Evolutionary conservation across 352 stramenopile genomes (phyloP), one percentile per base, ranked within the genome.

Genomic region (Phytophthora foliorum): DNA sequence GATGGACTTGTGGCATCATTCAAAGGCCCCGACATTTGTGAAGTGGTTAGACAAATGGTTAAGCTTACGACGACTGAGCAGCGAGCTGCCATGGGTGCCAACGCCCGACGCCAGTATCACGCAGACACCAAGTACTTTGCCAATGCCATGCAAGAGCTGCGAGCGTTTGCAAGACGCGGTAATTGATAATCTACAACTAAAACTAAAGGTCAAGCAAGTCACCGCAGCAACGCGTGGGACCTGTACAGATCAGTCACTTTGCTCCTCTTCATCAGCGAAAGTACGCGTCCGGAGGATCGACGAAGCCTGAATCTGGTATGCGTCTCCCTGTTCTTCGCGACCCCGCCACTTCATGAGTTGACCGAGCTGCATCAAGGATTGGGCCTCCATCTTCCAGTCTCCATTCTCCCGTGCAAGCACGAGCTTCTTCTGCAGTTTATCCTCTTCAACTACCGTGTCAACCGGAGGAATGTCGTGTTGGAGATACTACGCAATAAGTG

Each of bases 261-360:
- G 57, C 9, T 74, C 58, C 0, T 81, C 57, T 24, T 74, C 71
- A 6, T 78, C 63, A 38, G 44, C 64, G 38, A 93, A 92, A 6
- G 81, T 92, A 50, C 92, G 79, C 8, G 57, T 53, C 6, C 86
- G 75, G 9, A 92, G 56, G 11, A 92, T 77, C 6, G 61, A 71
- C 6, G 84, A 84, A 9, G 82, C 82, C 44, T 91, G 77, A 13
- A 75, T 75, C 11, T 92, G 74, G 24, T 77, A 90, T 6, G 69
- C 69, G 29, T 90, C 72, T 6, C 81, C 84, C 9, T 84, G 27
- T 16, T 84, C 80, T 27, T 78, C 29, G 21, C 75, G 67, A 0
- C 81, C 81, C 51, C 87, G 80, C 86, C 86, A 94, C 42, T 92
- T 92, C 75, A 91, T 89, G 17, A 94, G 56, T 56, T 94, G 84